phyloP scores from a whole-genome alignment of 805 yeast genomes.

The Ascoidea asiatica region DNA sequence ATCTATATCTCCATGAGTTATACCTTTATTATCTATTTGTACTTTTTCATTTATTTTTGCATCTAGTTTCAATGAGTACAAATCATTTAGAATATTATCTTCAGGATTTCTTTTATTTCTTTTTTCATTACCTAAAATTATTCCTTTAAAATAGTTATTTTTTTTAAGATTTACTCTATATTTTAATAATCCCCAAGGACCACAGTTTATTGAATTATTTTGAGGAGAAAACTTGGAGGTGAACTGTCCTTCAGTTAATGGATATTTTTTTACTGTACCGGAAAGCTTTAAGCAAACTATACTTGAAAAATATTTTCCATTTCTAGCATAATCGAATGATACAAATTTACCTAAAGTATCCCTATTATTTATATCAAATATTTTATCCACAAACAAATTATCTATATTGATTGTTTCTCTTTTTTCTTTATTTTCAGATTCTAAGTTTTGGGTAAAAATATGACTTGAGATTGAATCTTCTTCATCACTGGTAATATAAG shows the following conservation, averaged over 20 bases:
- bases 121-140: background rate
- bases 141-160: background rate
- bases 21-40: background rate
- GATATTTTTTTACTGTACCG: conserved; percentile 4
- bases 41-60: too few species aligned
- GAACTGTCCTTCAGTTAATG: conserved; percentile 5
- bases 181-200: background rate
- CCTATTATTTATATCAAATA: conserved; percentile 1
- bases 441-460: too few species aligned
- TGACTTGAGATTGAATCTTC: too few species aligned
- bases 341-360: background rate
- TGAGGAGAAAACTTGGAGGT: background rate
- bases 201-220: background rate
- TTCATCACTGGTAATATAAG: too few species aligned
- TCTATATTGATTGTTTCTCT: conserved; percentile 84
- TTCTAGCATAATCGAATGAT: conserved; percentile 7
- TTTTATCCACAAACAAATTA: conserved; percentile 24
- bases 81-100: background rate
- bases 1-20: background rate
- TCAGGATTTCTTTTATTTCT: background rate
- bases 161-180: too few species aligned
- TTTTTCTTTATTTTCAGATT: conserved; percentile 43
- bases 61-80: too few species aligned
- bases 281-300: conserved; percentile 4
- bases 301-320: conserved; percentile 4